phyloP scores from a whole-genome alignment of 78 protist species.

The Monosiga brevicollis region DNA sequence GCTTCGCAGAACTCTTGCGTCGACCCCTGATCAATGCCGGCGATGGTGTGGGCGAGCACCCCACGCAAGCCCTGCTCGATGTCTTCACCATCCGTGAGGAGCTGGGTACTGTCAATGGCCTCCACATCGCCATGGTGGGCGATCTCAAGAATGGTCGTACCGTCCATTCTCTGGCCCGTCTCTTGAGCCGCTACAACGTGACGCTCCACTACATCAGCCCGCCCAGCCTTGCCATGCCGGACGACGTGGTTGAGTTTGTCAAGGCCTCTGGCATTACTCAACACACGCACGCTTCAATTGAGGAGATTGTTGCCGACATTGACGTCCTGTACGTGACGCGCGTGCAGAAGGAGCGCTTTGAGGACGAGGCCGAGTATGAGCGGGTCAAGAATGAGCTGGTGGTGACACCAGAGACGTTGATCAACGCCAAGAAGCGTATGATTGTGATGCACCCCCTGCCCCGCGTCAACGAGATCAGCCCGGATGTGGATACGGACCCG shows the following conservation, averaged over 20 bases:
- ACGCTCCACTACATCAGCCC: slow-evolving; percentile 46
- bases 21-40: slow-evolving; percentile 89
- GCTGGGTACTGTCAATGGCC: slow-evolving; percentile 81
- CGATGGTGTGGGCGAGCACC: slow-evolving; percentile 94
- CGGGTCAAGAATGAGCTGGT: slow-evolving; percentile 15
- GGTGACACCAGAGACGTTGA: slow-evolving; percentile 54
- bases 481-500: slow-evolving; percentile 73
- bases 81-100: slow-evolving; percentile 81
- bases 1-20: no score
- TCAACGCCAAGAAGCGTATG: slow-evolving; percentile 50
- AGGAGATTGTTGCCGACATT: slow-evolving; percentile 35
- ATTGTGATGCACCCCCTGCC: slow-evolving; percentile 91
- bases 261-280: slow-evolving; percentile 30
- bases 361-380: slow-evolving; percentile 38
- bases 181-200: slow-evolving; percentile 52
- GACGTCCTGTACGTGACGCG: slow-evolving; percentile 89
- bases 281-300: neutral
- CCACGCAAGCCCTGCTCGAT: slow-evolving; percentile 85
- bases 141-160: slow-evolving; percentile 78
- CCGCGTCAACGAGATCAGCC: slow-evolving; percentile 73
- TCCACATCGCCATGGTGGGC: slow-evolving; percentile 69
- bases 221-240: slow-evolving; percentile 5
- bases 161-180: slow-evolving; percentile 57
- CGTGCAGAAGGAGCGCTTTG: slow-evolving; percentile 80
- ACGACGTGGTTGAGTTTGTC: slow-evolving; percentile 31